Conservation (phyloP, 2,329 filamentous ascomycete genomes). For the Fusarium pseudonygamai region DNA sequence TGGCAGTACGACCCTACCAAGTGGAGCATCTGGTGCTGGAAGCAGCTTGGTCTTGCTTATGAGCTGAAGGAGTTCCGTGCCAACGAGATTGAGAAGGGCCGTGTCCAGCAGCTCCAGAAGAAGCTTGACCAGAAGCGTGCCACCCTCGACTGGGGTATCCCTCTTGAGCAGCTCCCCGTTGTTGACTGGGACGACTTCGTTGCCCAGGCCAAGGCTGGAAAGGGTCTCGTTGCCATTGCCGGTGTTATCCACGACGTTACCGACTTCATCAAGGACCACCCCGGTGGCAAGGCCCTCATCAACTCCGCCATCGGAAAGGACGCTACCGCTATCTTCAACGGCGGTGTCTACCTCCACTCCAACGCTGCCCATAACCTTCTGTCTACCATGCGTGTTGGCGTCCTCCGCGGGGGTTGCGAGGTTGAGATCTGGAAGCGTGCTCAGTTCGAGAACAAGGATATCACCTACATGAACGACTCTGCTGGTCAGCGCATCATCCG, state of each 20-base stretch:
- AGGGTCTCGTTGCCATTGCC: constrained; percentile 79
- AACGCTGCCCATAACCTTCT: constrained; percentile 91
- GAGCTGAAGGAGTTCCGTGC: constrained; percentile 90
- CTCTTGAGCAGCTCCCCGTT: constrained; percentile 85
- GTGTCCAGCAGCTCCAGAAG: constrained; percentile 89
- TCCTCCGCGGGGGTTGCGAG: constrained; percentile 86
- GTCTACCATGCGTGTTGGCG: constrained; percentile 87
- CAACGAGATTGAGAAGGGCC: constrained; percentile 94
- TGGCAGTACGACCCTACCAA: constrained; percentile 93
- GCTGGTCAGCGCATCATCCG: constrained; percentile 84
- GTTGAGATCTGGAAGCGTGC: constrained; percentile 94
- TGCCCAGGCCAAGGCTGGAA: constrained; percentile 77
- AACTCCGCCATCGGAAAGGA: constrained; percentile 85
- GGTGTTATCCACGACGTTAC: constrained; percentile 88
- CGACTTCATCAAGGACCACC: constrained; percentile 87
- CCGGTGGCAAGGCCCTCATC: constrained; percentile 90
- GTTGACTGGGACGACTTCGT: constrained; percentile 89
- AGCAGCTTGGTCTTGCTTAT: constrained; percentile 83
- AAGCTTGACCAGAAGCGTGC: constrained; percentile 89
- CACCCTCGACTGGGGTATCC: constrained; percentile 85
- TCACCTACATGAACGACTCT: constrained; percentile 81
- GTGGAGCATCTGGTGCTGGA: constrained; percentile 87
- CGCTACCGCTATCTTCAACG: constrained; percentile 90
- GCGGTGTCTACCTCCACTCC: constrained; percentile 88
- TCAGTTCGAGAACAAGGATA: constrained; percentile 85